Base-by-base conservation (phyloP, 805 yeast species). In the Candida pseudoglaebosa region DNA sequence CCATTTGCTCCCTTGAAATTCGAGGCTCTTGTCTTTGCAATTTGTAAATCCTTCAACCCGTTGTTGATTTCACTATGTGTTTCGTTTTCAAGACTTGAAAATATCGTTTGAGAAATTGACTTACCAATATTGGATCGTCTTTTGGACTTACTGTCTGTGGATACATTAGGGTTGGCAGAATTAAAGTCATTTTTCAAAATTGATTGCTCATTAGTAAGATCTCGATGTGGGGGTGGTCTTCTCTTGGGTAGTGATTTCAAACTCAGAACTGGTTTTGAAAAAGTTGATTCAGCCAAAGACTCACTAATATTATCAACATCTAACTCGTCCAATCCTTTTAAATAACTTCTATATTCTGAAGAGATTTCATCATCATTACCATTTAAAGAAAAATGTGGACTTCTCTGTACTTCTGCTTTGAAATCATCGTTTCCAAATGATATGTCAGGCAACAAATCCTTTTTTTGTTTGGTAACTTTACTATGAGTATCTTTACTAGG, bases 341-440 rank as follows among this genome's bases (percentile, higher is more conserved):
- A 31, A 33, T 59, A 59, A 19, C 39, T 42, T 6, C 51, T 54
- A 34, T 60, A 58, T 36, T 59, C 43, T 20, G 36, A 46, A 3
- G 37, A 33, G 17, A 42, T 36, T 3, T 39, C 43, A 21, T 39
- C 47, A 2, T 38, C 38, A 17, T 15, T n/a, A 16, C 33, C 34
- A 10, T 4, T 7, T 24, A 33, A 9, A 7, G 12, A 12, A 26
- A 26, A 26, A 5, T 9, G 9, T 13, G 29, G 13, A 13, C 13
- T 5, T 7, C 29, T 9, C 29, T n/a, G 5, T 26, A 21, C 47
- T 34, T 39, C 43, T 34, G 42, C 39, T 38, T 39, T 52, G 42
- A 38, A 50, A 26, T 55, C 55, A n/a, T 45, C 44, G 12, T 33
- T 28, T 6, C 53, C 61, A 30, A 61, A 57, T 15, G 41, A 35